phyloP scores from a whole-genome alignment of 1,139 yeast genomes.

The Debaryomyces sp. region DNA sequence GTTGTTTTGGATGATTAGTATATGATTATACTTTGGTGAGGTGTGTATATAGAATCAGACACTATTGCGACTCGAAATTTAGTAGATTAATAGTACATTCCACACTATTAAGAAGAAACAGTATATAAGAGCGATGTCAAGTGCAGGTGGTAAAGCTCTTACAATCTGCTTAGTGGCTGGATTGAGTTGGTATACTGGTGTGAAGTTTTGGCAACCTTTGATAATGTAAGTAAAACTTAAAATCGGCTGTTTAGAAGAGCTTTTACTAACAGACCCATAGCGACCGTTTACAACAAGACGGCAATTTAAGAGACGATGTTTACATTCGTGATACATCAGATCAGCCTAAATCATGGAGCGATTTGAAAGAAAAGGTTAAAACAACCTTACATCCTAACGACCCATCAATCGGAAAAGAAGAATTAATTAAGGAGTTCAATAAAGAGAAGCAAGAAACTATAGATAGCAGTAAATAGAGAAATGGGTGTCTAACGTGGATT shows the following conservation, averaged over 20 bases:
- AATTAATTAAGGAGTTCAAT: not conserved
- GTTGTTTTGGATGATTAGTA: too few species aligned
- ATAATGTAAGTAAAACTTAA: constrained; percentile 55
- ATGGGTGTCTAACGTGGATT: not conserved
- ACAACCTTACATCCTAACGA: constrained; percentile 24
- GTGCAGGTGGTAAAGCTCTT: constrained; percentile 26
- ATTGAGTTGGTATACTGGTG: constrained; percentile 53
- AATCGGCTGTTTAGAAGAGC: not conserved
- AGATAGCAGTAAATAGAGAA: not conserved
- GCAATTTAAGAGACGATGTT: constrained; percentile 62
- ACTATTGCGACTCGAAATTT: not conserved
- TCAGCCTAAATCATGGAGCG: constrained; percentile 44
- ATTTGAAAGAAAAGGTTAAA: constrained; percentile 32
- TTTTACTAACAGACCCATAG: constrained; percentile 31
- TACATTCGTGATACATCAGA: constrained; percentile 47
- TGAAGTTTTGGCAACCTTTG: constrained; percentile 74
- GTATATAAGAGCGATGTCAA: constrained; percentile 21
- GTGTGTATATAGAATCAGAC: not conserved
- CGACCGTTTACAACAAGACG: constrained; percentile 69
- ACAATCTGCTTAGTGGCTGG: constrained; percentile 36
- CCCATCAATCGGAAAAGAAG: constrained; percentile 57
- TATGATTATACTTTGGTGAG: not conserved
- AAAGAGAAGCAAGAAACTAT: constrained; percentile 4
- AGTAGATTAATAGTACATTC: not conserved
- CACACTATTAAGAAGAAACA: not conserved